Base-by-base conservation (phyloP, 1,284 basidiomycete species). In the Ustilago loliicola region DNA sequence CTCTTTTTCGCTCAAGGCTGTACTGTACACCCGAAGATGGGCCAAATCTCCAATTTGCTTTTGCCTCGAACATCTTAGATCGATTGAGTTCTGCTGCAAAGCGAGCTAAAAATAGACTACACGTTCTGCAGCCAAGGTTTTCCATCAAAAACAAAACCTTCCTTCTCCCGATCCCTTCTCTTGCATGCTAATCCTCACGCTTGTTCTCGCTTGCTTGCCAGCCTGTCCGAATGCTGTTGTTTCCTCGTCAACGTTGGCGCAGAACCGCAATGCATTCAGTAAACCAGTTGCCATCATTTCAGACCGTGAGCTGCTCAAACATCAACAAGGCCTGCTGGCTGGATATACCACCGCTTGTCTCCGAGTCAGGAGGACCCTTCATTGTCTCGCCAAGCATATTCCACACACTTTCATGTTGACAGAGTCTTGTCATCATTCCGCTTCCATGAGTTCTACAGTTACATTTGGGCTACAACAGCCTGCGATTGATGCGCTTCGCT, bases 101-200 rank as follows among this genome's bases (percentile, higher is more conserved):
- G 50, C 36, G 36, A 45, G 45, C 58, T 61, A 63, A 69, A 69
- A 69, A 68, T 68, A 68, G 55, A 47, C 47, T 25, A 21, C 7
- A 17, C 32, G 17, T 23, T 13, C 32, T 55, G 23, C 50, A 52
- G 17, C 6, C 50, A 17, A 27, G 36, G n/a, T 54, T 25, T 29
- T 11, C 8, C 17, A 29, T n/a, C n/a, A 21, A 54, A 23, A 21
- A n/a, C 10, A 21, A 54, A 36, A 6, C 11, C 48, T 2, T n/a
- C 21, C 1, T 70, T 70, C 67, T 64, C 30, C 52, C 57, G 61
- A 61, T 38, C 9, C n/a, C 32, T 70, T 64, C 67, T 61, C 13
- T 50, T 64, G 61, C 66, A 62, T 60, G 36, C 19, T 23, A 38
- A 21, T 55, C 34, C 21, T 2, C n/a, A 38, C 36, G 34, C 36